Percentiles rank a stretch among this genome's conserved stretches.
Conservation (phyloP, 2,329 filamentous ascomycete genomes). For the Cytospora piceicola region DNA sequence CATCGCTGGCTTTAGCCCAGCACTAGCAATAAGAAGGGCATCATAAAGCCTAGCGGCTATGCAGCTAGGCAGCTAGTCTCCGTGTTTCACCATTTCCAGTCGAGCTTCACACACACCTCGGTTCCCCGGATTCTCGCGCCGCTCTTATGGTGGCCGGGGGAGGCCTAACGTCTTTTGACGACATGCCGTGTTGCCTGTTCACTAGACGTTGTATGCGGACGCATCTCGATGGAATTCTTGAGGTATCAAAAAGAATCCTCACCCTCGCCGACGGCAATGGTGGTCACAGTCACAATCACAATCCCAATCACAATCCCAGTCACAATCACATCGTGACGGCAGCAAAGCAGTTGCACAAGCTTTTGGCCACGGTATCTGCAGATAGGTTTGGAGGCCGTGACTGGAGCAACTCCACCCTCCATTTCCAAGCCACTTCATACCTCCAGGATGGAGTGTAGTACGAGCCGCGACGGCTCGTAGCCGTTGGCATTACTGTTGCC, state of each 20-base stretch:
- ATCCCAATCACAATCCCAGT: neutral
- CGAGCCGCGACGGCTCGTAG: conserved; percentile 20
- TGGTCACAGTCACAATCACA: neutral
- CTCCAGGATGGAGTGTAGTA: conserved; percentile 13
- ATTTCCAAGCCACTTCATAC: conserved; percentile 4
- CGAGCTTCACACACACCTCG: conserved; percentile 5
- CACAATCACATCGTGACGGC: conserved; percentile 2
- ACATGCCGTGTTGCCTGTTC: conserved; percentile 2
- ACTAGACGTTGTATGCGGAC: conserved; percentile 1
- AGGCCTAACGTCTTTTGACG: neutral
- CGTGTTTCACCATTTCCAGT: conserved; percentile 5
- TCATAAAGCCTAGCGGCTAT: neutral
- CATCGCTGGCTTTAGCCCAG: neutral
- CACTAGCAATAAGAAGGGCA: neutral
- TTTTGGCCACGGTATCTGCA: neutral
- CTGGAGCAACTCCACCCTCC: conserved; percentile 16
- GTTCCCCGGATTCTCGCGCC: conserved; percentile 12
- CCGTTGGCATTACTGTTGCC: neutral
- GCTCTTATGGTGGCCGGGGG: neutral
- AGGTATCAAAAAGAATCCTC: neutral
- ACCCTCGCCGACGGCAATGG: neutral
- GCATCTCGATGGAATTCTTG: conserved; percentile 1
- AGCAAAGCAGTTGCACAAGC: conserved; percentile 10
- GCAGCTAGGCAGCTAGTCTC: conserved; percentile 8
- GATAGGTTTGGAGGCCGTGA: conserved; percentile 19